Base-by-base conservation (phyloP, 2,329 filamentous ascomycete genomes). In the Pseudogymnoascus sp. region DNA sequence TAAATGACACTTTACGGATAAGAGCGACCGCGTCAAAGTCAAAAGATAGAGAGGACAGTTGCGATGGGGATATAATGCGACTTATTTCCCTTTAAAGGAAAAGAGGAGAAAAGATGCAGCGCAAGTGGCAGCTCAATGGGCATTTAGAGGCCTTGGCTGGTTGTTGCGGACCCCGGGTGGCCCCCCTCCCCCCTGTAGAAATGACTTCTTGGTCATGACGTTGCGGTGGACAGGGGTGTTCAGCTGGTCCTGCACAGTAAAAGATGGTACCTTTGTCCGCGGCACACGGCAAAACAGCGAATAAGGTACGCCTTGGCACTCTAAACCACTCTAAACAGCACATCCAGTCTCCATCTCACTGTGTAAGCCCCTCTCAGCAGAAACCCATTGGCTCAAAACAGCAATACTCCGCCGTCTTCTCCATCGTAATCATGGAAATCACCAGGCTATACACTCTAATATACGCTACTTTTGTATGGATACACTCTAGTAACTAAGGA, bases 231-330 rank as follows among this genome's bases (percentile, higher is more conserved):
- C 43, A 30, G 8, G 43, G 43, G 43, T 50, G 11, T 50, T 50
- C 43, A 50, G 43, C 43, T 50, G 25, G 25, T 15, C 2, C 43
- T 50, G 25, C 20, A 43, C 18, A 22, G 18, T 8, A 22, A 43
- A 25, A 43, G 18, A 43, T 14, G 18, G 39, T 43, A 43, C 18
- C 47, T 20, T 35, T n/a, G 8, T 35, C 1, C 41, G 22, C 41
- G 22, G 41, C 41, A 50, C 41, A 50, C 22, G 41, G 43, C 43
- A 50, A 50, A 22, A 50, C 43, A 50, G 43, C 43, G 22, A 50
- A 30, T 50, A 50, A 50, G 43, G 43, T 50, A 50, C 43, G n/a
- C n/a, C 43, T 50, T 50, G 43, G 43, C 43, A 50, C 43, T 50
- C 39, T 47, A 50, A 15, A 30, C 43, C 43, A 50, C 43, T 50